phyloP scores from a whole-genome alignment of 2,329 filamentous ascomycete species.

The Emericellopsis atlantica region DNA sequence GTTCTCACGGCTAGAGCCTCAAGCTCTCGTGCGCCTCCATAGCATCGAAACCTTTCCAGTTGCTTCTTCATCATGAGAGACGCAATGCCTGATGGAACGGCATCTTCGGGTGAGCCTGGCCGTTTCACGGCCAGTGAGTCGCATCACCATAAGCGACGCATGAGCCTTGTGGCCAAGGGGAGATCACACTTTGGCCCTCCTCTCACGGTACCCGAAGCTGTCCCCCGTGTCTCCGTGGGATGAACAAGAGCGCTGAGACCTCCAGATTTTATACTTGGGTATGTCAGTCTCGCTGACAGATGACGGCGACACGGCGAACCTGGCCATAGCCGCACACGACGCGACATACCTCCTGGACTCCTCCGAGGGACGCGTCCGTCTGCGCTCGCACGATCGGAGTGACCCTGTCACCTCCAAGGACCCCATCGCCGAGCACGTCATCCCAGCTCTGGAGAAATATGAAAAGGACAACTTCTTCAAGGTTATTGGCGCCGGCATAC shows the following conservation, averaged over 20 bases:
- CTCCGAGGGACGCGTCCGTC: slow-evolving; percentile 43
- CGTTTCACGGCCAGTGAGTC: slow-evolving; percentile 30
- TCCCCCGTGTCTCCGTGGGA: background rate
- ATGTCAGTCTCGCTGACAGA: slow-evolving; percentile 40
- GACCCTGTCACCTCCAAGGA: slow-evolving; percentile 16
- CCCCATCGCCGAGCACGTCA: slow-evolving; percentile 45
- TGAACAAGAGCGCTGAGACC: background rate
- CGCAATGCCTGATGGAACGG: background rate
- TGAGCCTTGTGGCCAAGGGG: slow-evolving; percentile 29
- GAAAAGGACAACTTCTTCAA: slow-evolving; percentile 57
- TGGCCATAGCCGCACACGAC: slow-evolving; percentile 61
- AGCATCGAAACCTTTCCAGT: too few relatives aligned
- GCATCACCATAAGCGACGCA: slow-evolving; percentile 30
- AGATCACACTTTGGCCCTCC: slow-evolving; percentile 29
- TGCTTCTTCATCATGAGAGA: background rate
- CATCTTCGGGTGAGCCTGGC: background rate
- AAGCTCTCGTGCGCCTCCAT: too few relatives aligned
- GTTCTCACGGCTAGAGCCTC: too few relatives aligned
- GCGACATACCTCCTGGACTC: slow-evolving; percentile 66
- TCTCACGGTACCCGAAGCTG: slow-evolving; percentile 25
- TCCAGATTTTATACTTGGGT: slow-evolving; percentile 46
- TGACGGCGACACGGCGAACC: slow-evolving; percentile 37
- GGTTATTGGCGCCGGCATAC: slow-evolving; percentile 62
- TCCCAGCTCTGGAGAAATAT: slow-evolving; percentile 44
- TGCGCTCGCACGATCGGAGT: slow-evolving; percentile 11